Evolutionary conservation across 176 grass and related monocot species (phyloP).

Genomic region (Eleusine indica): DNA sequence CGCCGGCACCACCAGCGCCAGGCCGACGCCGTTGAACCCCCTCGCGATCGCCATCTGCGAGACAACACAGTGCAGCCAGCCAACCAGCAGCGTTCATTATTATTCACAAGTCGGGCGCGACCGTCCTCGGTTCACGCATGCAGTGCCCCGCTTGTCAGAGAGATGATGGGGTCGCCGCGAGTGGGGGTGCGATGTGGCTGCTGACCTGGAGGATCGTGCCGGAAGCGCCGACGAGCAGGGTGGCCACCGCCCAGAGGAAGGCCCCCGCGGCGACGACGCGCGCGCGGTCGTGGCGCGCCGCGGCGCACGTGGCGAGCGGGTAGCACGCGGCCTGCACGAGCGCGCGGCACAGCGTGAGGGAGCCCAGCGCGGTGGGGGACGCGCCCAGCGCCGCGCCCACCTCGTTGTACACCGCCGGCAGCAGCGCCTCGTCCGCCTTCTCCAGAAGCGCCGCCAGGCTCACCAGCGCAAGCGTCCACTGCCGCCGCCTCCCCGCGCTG

Average conservation of each 20-base stretch:
- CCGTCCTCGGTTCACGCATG: too few species aligned
- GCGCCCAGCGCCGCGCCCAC: constrained; percentile 57
- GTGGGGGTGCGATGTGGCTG: too few species aligned
- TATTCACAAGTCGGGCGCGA: too few species aligned
- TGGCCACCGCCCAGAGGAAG: background rate
- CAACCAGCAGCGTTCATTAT: too few species aligned
- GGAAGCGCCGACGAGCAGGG: background rate
- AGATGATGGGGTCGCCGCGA: too few species aligned
- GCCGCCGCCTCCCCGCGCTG: background rate
- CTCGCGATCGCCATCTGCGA: constrained; percentile 40
- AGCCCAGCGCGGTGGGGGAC: background rate
- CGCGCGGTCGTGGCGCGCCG: background rate
- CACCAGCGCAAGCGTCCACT: constrained; percentile 10
- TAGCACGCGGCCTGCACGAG: background rate
- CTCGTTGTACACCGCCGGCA: constrained; percentile 81
- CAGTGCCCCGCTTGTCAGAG: too few species aligned
- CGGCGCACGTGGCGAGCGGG: constrained; percentile 13
- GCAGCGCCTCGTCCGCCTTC: constrained; percentile 71
- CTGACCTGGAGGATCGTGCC: background rate
- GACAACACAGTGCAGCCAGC: too few species aligned
- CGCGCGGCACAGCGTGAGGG: constrained; percentile 8
- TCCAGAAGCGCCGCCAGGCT: constrained; percentile 41
- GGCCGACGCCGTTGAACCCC: constrained; percentile 40
- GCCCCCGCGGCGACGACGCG: constrained; percentile 10
- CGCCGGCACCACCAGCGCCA: constrained; percentile 38